These are phyloP conservation scores for Chlorella sp. DNA, from an alignment of 139 green algal genomes.

Conservation along the genomic window DNA sequence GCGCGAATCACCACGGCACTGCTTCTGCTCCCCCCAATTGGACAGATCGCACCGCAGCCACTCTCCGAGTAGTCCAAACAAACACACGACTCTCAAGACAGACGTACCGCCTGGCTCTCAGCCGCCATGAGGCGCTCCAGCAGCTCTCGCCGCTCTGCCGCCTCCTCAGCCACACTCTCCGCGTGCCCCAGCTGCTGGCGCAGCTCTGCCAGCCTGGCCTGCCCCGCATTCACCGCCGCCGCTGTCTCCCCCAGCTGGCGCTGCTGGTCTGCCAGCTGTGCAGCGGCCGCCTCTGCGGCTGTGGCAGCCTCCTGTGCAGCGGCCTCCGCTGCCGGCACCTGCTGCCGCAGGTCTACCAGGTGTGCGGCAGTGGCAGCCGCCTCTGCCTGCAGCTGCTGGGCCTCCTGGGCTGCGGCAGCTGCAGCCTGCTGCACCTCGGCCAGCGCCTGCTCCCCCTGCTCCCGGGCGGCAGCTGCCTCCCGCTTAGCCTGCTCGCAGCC, in stretches of 20 bases:
- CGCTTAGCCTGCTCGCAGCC: conserved; percentile 1
- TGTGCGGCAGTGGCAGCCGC: not conserved
- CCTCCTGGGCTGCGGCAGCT: not conserved
- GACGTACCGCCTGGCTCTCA: not conserved
- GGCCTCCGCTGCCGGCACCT: not conserved
- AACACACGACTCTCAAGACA: too few relatives aligned
- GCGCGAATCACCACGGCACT: too few relatives aligned
- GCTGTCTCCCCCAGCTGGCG: not conserved
- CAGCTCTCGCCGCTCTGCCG: not conserved
- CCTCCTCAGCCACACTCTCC: not conserved
- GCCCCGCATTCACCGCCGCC: not conserved
- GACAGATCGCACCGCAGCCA: too few relatives aligned
- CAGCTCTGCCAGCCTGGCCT: not conserved
- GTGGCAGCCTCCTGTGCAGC: not conserved
- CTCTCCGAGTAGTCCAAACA: too few relatives aligned
- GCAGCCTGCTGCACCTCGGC: not conserved
- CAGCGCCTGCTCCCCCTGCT: not conserved
- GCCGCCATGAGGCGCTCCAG: not conserved
- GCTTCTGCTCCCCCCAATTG: too few relatives aligned
- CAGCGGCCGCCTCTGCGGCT: not conserved
- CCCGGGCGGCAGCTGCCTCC: not conserved
- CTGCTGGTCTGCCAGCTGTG: not conserved
- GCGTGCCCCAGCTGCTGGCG: not conserved
- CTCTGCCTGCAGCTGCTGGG: not conserved
- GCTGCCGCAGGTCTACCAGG: conserved; percentile 7